These are phyloP conservation scores for Aspergillus steynii DNA, from an alignment of 495 filamentous ascomycete genomes.

Conservation along the genomic window DNA sequence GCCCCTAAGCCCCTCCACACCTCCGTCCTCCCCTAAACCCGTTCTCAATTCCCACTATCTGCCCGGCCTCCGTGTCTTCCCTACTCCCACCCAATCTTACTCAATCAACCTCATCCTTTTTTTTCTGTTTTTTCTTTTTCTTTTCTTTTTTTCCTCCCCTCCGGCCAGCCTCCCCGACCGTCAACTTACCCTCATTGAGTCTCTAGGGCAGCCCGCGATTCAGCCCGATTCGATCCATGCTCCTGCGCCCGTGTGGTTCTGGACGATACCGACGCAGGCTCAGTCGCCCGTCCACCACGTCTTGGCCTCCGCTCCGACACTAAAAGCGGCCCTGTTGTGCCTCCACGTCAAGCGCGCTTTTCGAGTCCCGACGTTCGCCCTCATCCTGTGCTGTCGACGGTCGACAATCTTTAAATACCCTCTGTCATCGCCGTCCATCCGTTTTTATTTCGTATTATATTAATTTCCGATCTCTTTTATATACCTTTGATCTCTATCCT, in stretches of 20 bases:
- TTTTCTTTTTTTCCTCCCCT: slow-evolving; percentile 11
- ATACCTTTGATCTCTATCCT: slow-evolving; percentile 5
- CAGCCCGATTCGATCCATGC: slow-evolving; percentile 35
- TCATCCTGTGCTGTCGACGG: slow-evolving; percentile 8
- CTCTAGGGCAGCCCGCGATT: slow-evolving; percentile 26
- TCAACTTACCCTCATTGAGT: slow-evolving; percentile 16
- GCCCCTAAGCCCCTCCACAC: background rate
- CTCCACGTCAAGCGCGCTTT: slow-evolving; percentile 39
- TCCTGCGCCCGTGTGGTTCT: slow-evolving; percentile 30
- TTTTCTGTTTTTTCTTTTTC: background rate
- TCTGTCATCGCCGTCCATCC: slow-evolving; percentile 10
- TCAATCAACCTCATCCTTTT: background rate
- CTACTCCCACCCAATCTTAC: slow-evolving; percentile 5
- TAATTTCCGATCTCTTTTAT: background rate
- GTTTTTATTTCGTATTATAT: slow-evolving; percentile 3
- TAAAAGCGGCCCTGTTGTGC: slow-evolving; percentile 43
- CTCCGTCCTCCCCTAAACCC: slow-evolving; percentile 12
- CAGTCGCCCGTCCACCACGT: slow-evolving; percentile 33
- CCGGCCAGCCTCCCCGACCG: background rate
- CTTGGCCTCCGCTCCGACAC: slow-evolving; percentile 45
- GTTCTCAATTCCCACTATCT: slow-evolving; percentile 15
- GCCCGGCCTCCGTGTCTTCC: slow-evolving; percentile 10
- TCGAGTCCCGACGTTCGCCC: slow-evolving; percentile 26
- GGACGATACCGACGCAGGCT: slow-evolving; percentile 29
- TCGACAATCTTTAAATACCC: slow-evolving; percentile 9